Conservation (phyloP, 2,329 filamentous ascomycete genomes). For the Reticulascus tulasneorum region DNA sequence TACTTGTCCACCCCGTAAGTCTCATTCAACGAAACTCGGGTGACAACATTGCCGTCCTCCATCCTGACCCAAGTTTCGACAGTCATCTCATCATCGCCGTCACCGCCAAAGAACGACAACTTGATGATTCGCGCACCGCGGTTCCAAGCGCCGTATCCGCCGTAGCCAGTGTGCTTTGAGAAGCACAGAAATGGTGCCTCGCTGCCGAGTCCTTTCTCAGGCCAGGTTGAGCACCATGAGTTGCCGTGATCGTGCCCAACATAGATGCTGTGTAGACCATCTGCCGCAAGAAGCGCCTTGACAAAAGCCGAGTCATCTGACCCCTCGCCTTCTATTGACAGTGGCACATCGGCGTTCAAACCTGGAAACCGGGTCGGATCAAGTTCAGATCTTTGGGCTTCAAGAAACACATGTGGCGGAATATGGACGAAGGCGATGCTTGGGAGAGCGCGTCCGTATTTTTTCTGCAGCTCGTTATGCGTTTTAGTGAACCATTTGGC, state of each 20-base stretch:
- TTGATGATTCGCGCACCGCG: constrained; percentile 46
- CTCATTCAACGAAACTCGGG: constrained; percentile 50
- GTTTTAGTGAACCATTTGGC: constrained; percentile 40
- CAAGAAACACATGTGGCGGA: constrained; percentile 13
- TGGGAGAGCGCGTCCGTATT: constrained; percentile 14
- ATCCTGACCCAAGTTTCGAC: constrained; percentile 60
- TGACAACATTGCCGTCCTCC: constrained; percentile 50
- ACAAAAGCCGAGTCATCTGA: constrained; percentile 47
- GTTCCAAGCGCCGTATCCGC: constrained; percentile 63
- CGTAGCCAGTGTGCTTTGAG: constrained; percentile 65
- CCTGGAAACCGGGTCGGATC: constrained; percentile 31
- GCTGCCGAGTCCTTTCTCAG: constrained; percentile 20
- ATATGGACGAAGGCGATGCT: constrained; percentile 17
- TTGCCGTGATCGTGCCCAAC: constrained; percentile 55
- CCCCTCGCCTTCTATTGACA: constrained; percentile 26
- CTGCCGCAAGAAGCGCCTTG: constrained; percentile 41
- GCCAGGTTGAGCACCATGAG: constrained; percentile 37
- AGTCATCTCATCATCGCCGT: constrained; percentile 28
- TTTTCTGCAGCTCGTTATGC: constrained; percentile 15
- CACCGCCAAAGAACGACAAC: constrained; percentile 22
- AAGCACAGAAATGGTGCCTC: constrained; percentile 44
- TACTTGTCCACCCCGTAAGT: constrained; percentile 58
- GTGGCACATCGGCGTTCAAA: constrained; percentile 20
- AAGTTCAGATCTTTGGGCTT: constrained; percentile 13
- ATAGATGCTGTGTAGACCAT: constrained; percentile 45